phyloP scores from a whole-genome alignment of 1,284 basidiomycete genomes.

The Ustilago xerochloae region DNA sequence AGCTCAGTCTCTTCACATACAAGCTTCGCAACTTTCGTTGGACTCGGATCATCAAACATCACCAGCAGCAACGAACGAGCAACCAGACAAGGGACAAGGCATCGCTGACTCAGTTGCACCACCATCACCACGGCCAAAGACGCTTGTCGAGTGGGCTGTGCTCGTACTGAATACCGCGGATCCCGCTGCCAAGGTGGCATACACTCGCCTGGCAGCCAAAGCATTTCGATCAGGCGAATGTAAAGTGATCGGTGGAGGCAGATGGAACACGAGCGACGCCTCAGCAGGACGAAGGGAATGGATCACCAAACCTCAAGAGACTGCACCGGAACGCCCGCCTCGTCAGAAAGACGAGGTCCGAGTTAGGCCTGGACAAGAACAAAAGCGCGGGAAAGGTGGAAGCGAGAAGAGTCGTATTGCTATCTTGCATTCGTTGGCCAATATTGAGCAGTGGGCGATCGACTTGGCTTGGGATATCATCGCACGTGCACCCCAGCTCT shows the following conservation, averaged over 20 bases:
- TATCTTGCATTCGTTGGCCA: slow-evolving; percentile 84
- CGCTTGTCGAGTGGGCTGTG: slow-evolving; percentile 80
- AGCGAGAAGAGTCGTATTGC: slow-evolving; percentile 76
- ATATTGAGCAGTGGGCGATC: slow-evolving; percentile 88
- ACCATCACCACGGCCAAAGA: slow-evolving; percentile 66
- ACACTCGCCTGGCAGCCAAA: slow-evolving; percentile 77
- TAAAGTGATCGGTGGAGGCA: slow-evolving; percentile 73
- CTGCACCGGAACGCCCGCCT: slow-evolving; percentile 78
- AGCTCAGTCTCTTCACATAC: slow-evolving; percentile 29
- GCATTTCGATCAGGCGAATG: slow-evolving; percentile 79
- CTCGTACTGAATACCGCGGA: slow-evolving; percentile 79
- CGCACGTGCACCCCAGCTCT: slow-evolving; percentile 71
- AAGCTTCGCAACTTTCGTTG: slow-evolving; percentile 18
- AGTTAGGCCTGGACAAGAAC: slow-evolving; percentile 76
- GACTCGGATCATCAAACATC: slow-evolving; percentile 16
- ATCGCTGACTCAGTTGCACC: slow-evolving; percentile 14
- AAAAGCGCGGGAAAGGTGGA: slow-evolving; percentile 73
- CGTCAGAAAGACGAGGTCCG: slow-evolving; percentile 72
- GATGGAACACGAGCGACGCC: slow-evolving; percentile 30
- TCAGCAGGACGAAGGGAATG: slow-evolving; percentile 26
- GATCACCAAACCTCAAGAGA: slow-evolving; percentile 44
- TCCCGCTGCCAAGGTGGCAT: slow-evolving; percentile 78
- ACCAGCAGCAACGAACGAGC: background rate
- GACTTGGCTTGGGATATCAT: slow-evolving; percentile 74
- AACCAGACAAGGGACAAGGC: background rate